phyloP scores from a whole-genome alignment of 129 eudicot genomes.

The Helianthus tuberosus region DNA sequence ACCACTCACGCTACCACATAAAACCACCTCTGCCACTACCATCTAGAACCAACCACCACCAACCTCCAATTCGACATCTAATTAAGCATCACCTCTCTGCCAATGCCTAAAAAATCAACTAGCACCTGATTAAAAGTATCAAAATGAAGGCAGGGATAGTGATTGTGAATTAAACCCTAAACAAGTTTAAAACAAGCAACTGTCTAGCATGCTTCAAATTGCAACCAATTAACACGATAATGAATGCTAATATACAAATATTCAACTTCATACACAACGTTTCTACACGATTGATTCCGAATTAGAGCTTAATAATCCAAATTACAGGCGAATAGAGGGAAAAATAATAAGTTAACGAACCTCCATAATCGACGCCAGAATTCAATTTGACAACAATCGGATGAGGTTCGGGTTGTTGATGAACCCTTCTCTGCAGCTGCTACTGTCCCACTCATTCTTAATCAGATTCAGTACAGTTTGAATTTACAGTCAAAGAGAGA shows the following conservation, averaged over 20 bases:
- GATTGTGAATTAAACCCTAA: too few relatives aligned
- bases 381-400: conserved; percentile 92
- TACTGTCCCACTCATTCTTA: conserved; percentile 63
- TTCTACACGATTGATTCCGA: neutral
- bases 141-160: too few relatives aligned
- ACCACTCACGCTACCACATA: too few relatives aligned
- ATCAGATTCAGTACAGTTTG: neutral
- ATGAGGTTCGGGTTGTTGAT: conserved; percentile 67
- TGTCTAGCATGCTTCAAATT: neutral
- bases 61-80: too few relatives aligned
- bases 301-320: neutral
- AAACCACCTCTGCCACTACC: too few relatives aligned
- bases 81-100: too few relatives aligned
- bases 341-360: conserved; percentile 27
- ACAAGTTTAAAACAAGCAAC: neutral
- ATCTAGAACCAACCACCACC: too few relatives aligned
- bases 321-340: neutral
- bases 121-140: too few relatives aligned
- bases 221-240: neutral
- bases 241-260: neutral
- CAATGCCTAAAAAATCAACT: too few relatives aligned
- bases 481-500: neutral
- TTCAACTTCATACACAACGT: neutral
- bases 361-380: conserved; percentile 89
- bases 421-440: conserved; percentile 47